Evolutionary conservation across 2,329 filamentous ascomycete species (phyloP).

Genomic region (Exophiala sideris): DNA sequence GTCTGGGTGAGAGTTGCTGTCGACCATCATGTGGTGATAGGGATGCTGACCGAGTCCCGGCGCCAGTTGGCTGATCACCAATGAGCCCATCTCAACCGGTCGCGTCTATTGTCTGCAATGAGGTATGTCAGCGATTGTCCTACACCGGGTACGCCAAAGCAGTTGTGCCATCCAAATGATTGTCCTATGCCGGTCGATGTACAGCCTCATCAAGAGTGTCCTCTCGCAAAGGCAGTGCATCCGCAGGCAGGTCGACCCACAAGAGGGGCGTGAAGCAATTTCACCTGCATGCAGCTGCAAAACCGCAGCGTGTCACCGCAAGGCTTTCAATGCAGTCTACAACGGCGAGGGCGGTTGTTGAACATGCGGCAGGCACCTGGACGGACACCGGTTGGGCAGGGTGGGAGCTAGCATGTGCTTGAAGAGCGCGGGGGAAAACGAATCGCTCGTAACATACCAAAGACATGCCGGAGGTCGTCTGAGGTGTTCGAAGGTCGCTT

Average conservation of each 20-base stretch:
- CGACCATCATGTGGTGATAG: conserved; percentile 60
- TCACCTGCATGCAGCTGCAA: neutral
- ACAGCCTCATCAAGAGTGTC: neutral
- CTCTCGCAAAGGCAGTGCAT: neutral
- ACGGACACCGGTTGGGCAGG: conserved; percentile 3
- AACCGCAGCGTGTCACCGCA: neutral
- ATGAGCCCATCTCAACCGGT: conserved; percentile 57
- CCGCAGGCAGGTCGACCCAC: conserved; percentile 7
- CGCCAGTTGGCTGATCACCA: conserved; percentile 66
- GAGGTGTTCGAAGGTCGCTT: conserved; percentile 1
- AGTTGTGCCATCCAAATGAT: neutral
- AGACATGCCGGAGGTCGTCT: conserved; percentile 16
- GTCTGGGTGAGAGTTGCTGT: conserved; percentile 35
- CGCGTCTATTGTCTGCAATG: conserved; percentile 20
- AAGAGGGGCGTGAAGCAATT: neutral
- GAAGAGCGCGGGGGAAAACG: conserved; percentile 17
- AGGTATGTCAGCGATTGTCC: conserved; percentile 11
- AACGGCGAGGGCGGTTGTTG: neutral
- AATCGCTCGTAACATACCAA: conserved; percentile 17
- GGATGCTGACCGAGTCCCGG: conserved; percentile 67
- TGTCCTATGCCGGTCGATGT: neutral
- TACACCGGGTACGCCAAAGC: neutral
- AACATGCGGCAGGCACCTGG: conserved; percentile 1
- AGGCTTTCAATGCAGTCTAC: neutral
- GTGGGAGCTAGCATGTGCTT: conserved; percentile 25